Evolutionary conservation across 352 stramenopile species (phyloP), one percentile per base, ranked within the genome.

Genomic region (Globisporangium megalacanthum): DNA sequence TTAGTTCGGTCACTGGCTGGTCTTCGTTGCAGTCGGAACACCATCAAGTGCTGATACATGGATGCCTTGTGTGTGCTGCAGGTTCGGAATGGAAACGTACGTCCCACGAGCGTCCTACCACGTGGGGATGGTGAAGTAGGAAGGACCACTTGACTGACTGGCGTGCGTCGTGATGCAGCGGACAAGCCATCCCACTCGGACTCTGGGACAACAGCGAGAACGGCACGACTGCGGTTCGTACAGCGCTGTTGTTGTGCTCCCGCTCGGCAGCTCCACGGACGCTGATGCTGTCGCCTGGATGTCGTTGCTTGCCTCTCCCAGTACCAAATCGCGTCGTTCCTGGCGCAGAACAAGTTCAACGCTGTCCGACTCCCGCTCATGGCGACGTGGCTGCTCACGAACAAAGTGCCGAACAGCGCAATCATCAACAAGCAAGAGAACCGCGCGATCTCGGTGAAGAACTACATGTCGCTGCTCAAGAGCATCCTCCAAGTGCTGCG

Each of bases 281-380:
- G 8, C 10, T 15, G 6, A 39, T 5, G 6, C 35, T 39, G 35
- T 13, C 35, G 6, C 35, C 35, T 39, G 35, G 35, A 8, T 39
- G 35, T 13, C 7, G 33, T 1, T 22, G 37, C 4, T 17, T 25
- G 35, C 22, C 10, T 19, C 1, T 37, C 25, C 13, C 49, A 78
- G 66, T 92, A 88, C 62, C 71, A 87, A 61, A 71, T 92, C 22
- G 75, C 79, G n/a, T 60, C 69, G n/a, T 92, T 89, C 56, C 58
- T 92, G 25, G 49, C 75, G 0, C 51, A 70, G 44, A 87, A 91
- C 77, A 87, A 89, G n/a, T 91, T 87, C 62, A 91, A 91, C 41
- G 69, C 75, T 15, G 75, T 91, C 10, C 79, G 81, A 0, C 52
- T 92, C n/a, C 81, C 81, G 7, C 71, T 92, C 17, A 88, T 83